Base-by-base conservation (phyloP, 140 eudicot genomes). In the Oenanthe javanica region DNA sequence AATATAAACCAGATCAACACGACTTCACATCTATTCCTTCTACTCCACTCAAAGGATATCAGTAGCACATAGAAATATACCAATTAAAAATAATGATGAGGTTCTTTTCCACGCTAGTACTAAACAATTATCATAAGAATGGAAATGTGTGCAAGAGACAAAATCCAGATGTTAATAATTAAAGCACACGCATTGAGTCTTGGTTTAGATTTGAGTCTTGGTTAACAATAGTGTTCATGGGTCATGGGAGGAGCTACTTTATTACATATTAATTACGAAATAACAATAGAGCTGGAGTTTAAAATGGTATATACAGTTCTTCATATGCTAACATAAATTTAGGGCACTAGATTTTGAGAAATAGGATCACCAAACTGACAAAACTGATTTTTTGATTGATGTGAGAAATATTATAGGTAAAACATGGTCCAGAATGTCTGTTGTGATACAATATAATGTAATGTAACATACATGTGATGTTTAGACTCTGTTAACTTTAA, bases 401-500 rank as follows among this genome's bases (percentile, higher is more conserved):
- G 36, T 59, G 67, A 59, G 67, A 27, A 8, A 21, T 59, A 21
- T 7, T 59, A 8, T 19, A 55, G 0, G 25, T 57, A 4, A 57
- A 59, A 19, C 6, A 61, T 61, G 70, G 70, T 61, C 70, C 70
- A 61, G 13, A 9, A 61, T 61, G 70, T 61, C 15, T 61, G 38
- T 61, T 61, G 70, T 61, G 38, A 21, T 61, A 61, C 23, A 7
- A n/a, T 7, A 18, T 61, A 3, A 61, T 61, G 15, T 13, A 61
- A 9, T 6, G 27, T 61, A 61, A 61, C 9, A 51, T 51, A 13
- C 38, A 23, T 63, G 31, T 8, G 6, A 10, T 9, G 25, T 38
- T 70, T 70, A 12, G 14, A 36, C 47, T 52, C 86, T 85, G 75
- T 6, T 72, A 72, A 72, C 31, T 9, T 40, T 19, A n/a, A 19